Evolutionary conservation across 148 eudicot species (phyloP), one percentile per base, ranked within the genome.

Genomic region (Spergularia bocconei): DNA sequence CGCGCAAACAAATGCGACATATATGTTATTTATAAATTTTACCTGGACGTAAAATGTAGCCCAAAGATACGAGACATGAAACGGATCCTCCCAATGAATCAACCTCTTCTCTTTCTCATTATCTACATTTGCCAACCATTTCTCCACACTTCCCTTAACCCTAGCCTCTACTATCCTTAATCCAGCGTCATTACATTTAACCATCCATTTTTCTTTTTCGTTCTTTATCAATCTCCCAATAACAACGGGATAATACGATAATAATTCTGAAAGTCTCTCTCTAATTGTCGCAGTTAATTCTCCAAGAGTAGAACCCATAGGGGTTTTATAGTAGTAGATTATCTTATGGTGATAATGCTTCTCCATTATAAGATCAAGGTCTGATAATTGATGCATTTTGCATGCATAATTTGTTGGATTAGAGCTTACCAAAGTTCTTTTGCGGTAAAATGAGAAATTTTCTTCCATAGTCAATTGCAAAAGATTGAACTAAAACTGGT

Each of bases 151-250:
- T 14, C 97, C 97, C 39, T 79, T 85, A 38, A 83, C 90, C 65
- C 51, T 81, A 0, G 90, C 91, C 63, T 88, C 91, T 38, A 88
- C 77, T 39, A 90, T 59, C 60, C 97, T 84, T 23, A 86, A 72
- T 12, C 97, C 94, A 0, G 92, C 88, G 74, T 91, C 93, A 61
- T 91, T 91, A 69, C 91, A 89, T 41, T 87, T 90, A 71, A 91
- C 68, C 82, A 56, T 81, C 97, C 93, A 90, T 15, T 83, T 77
- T 8, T 86, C 88, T 15, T 78, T 74, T 0, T 85, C 80, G 29
- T 57, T 65, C 78, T 55, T 88, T 33, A 80, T 19, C 36, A 90
- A 53, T 76, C 97, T 79, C 39, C 94, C 97, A 0, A 85, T 79
- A 41, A 78, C 71, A 0, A 69, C 41, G 0, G 89, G 91, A 67